Conservation (phyloP, 2,329 filamentous ascomycete genomes). For the Hymenoscyphus fructigenus region DNA sequence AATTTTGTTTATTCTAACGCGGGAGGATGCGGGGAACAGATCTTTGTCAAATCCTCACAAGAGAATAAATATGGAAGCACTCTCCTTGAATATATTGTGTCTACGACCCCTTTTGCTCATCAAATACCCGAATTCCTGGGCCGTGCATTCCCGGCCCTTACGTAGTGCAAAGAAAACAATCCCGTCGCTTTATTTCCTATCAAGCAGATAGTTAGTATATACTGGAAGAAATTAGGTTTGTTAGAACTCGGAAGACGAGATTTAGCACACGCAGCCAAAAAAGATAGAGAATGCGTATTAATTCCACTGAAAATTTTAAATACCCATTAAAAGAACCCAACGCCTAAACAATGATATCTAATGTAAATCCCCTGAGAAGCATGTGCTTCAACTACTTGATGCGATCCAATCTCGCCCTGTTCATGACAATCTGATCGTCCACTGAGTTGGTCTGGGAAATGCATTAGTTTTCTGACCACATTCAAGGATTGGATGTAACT, state of each 20-base stretch:
- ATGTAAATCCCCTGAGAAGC: not conserved
- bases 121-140: no score
- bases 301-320: not conserved
- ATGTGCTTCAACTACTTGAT: constrained; percentile 26
- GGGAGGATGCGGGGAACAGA: not conserved
- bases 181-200: no score
- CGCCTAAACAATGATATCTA: constrained; percentile 10
- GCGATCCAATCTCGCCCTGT: constrained; percentile 53
- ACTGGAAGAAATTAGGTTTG: no score
- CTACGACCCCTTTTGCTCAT: not conserved
- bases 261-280: not conserved
- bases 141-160: no score
- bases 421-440: constrained; percentile 78
- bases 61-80: not conserved
- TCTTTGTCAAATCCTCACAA: not conserved
- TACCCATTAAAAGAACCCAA: not conserved
- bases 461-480: constrained; percentile 33
- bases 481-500: constrained; percentile 29
- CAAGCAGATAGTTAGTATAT: no score
- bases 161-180: no score
- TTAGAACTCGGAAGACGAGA: not conserved
- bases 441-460: constrained; percentile 70
- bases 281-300: not conserved
- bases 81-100: not conserved
- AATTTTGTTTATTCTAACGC: not conserved